Base-by-base conservation (phyloP, 176 grass and related monocot species). In the Eragrostis curvula region DNA sequence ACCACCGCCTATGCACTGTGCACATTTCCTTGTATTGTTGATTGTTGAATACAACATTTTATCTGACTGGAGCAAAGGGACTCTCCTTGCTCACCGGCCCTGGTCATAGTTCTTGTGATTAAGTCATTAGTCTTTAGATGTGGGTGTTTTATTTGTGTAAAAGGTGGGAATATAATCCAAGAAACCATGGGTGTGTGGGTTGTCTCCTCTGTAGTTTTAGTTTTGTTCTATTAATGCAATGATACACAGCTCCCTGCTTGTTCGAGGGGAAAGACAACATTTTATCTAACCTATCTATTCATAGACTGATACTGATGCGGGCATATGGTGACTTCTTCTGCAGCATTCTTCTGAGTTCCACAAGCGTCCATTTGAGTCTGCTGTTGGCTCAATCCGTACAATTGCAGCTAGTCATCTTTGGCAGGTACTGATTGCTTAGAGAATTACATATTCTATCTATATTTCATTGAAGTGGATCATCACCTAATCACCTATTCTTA, bases 311-410 rank as follows among this genome's bases (percentile, higher is more conserved):
- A 21, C 62, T 79, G 23, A 83, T 58, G 39, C 71, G 16, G 17
- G 11, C 28, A 63, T 18, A 46, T 60, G 60, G 0, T 36, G 11
- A 40, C 79, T 78, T 55, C 48, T 89, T 86, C 18, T 94, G 68
- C 70, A 99, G 96, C 87, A 89, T 92, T 89, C 91, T 91, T 93
- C 93, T 52, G 96, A 99, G 72, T 96, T 99, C n/a, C 93, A 96
- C 70, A 99, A 90, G 88, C 91, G 96, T 20, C 71, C 90, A 74
- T 99, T 99, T 87, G 96, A 96, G 81, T 92, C 91, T 90, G 90
- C 96, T 88, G 87, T 96, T 18, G 85, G 88, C 44, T 96, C 96
- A 90, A 96, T 96, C 78, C 91, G 87, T 17, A 98, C 87, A 84
- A 92, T 99, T 85, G 96, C 96, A 80, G 96, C 93, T 73, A 99